Conservation (phyloP, 1,284 basidiomycete species). For the Amylostereum areolatum region DNA sequence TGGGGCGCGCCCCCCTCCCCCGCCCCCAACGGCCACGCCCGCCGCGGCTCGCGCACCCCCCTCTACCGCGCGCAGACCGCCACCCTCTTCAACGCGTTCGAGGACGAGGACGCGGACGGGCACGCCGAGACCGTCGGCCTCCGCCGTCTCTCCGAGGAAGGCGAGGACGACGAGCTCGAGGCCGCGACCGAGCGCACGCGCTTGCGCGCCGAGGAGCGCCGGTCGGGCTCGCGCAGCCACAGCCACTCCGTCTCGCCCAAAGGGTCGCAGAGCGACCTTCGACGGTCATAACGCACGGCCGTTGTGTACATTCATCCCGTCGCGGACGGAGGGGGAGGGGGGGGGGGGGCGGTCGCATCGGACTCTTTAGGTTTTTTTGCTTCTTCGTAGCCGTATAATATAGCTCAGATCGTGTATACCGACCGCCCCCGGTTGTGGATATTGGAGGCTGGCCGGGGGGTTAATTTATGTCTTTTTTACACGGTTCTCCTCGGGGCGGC, state of each 20-base stretch:
- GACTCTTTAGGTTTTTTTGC: too few species aligned
- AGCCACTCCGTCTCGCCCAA: conserved; percentile 16
- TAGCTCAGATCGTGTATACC: too few species aligned
- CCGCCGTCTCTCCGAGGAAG: conserved; percentile 24
- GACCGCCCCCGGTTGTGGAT: too few species aligned
- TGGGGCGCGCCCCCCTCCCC: conserved; percentile 44
- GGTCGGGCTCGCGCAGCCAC: conserved; percentile 13
- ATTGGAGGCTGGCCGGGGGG: too few species aligned
- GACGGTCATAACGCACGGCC: conserved; percentile 9
- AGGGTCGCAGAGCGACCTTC: conserved; percentile 14
- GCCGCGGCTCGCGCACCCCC: conserved; percentile 43
- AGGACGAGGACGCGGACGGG: conserved; percentile 30
- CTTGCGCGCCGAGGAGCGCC: conserved; percentile 19
- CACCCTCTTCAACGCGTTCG: conserved; percentile 59
- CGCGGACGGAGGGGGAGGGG: too few species aligned
- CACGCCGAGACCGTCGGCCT: conserved; percentile 20
- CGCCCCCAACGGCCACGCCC: conserved; percentile 32
- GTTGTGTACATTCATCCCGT: too few species aligned
- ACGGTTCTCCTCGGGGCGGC: too few species aligned
- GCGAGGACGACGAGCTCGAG: conserved; percentile 27
- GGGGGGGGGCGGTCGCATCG: too few species aligned
- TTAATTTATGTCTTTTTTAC: too few species aligned
- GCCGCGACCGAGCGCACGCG: conserved; percentile 31
- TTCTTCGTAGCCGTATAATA: too few species aligned
- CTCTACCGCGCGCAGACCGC: conserved; percentile 55